These are phyloP conservation scores for Chamaecyparis obtusa DNA, from an alignment of 75 land plant species.

Conservation along the genomic window DNA sequence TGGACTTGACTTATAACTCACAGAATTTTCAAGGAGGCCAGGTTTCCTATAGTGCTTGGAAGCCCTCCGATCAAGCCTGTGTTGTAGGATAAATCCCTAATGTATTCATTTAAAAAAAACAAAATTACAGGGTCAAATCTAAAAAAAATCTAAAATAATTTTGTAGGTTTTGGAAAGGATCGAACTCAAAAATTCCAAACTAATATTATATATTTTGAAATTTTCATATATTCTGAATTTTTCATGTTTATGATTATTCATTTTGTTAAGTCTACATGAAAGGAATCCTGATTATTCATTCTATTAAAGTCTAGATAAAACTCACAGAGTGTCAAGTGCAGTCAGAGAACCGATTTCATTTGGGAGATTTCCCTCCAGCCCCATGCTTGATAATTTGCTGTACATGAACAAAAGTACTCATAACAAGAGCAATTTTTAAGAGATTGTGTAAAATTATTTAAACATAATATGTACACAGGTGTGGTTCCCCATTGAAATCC, in stretches of 20 bases:
- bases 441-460: too few species aligned
- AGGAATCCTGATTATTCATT: too few species aligned
- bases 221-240: too few species aligned
- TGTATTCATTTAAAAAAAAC: background rate
- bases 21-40: background rate
- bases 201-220: too few species aligned
- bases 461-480: background rate
- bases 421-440: background rate
- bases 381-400: conserved; percentile 5
- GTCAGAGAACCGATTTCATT: background rate
- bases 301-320: background rate
- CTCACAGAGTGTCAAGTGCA: background rate
- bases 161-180: too few species aligned
- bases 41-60: background rate
- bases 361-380: background rate
- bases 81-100: conserved; percentile 18
- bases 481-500: background rate
- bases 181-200: too few species aligned
- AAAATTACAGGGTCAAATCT: too few species aligned
- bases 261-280: background rate
- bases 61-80: background rate
- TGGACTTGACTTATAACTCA: background rate
- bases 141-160: too few species aligned
- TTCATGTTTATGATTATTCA: too few species aligned
- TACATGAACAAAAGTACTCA: background rate